Evolutionary conservation across 1,139 yeast species (phyloP).

Genomic region (Candida sanyaensis): DNA sequence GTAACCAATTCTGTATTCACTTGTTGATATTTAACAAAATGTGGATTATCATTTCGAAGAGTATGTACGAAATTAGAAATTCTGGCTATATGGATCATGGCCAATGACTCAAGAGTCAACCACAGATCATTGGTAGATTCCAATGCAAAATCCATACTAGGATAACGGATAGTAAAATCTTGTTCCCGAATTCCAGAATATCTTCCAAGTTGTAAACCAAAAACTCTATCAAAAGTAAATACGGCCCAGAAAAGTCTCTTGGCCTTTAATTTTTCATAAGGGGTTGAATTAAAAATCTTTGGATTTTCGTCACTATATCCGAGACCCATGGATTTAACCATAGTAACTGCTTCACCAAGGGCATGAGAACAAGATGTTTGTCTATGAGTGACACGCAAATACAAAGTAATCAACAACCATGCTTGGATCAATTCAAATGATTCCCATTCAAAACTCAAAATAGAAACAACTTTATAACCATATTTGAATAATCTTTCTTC

Average conservation of each 20-base stretch:
- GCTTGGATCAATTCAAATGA: conserved; percentile 64
- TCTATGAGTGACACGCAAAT: conserved; percentile 56
- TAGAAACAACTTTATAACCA: conserved; percentile 46
- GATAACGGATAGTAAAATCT: conserved; percentile 36
- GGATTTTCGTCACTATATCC: conserved; percentile 26
- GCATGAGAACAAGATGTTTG: conserved; percentile 59
- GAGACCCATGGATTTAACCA: conserved; percentile 61
- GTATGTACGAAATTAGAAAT: conserved; percentile 40
- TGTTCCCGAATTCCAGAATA: conserved; percentile 40
- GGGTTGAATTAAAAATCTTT: conserved; percentile 23
- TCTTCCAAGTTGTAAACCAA: conserved; percentile 59
- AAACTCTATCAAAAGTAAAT: conserved; percentile 55
- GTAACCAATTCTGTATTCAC: conserved; percentile 33
- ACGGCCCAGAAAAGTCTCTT: conserved; percentile 60
- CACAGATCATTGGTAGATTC: conserved; percentile 49
- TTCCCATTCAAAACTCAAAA: conserved; percentile 67
- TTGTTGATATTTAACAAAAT: conserved; percentile 32
- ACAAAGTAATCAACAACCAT: conserved; percentile 58
- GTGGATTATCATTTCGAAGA: conserved; percentile 26
- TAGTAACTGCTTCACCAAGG: conserved; percentile 53
- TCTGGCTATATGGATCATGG: conserved; percentile 45
- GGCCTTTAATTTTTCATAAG: conserved; percentile 53
- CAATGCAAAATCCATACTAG: conserved; percentile 29
- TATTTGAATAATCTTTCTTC: conserved; percentile 59
- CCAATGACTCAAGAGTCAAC: conserved; percentile 54